Percentiles rank a stretch among this genome's conserved stretches.
Evolutionary conservation across 306 rosid genomes (phyloP).

Genomic region (Vigna angularis): DNA sequence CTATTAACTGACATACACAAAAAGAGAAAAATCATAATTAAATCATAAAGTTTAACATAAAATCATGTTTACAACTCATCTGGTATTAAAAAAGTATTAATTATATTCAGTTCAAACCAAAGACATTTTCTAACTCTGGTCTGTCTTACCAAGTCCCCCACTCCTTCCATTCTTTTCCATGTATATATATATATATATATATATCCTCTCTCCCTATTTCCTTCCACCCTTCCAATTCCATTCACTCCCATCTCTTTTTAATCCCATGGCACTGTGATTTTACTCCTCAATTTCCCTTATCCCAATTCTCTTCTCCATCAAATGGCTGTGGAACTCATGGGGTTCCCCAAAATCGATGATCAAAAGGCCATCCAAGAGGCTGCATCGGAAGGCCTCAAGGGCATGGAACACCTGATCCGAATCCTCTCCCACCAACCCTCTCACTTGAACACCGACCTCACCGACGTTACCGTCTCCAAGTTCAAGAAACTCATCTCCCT

Average conservation of each 20-base stretch:
- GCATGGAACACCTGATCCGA: constrained; percentile 82
- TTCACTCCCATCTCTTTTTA: not conserved
- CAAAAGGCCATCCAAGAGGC: constrained; percentile 88
- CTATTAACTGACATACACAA: too few species aligned
- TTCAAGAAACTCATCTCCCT: constrained; percentile 76
- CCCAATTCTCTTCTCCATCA: not conserved
- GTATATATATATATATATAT: constrained; percentile 48
- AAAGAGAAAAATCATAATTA: too few species aligned
- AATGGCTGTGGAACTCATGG: constrained; percentile 87
- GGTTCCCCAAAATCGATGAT: constrained; percentile 71
- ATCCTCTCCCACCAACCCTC: constrained; percentile 62
- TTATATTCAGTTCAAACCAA: constrained; percentile 48
- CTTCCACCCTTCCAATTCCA: constrained; percentile 2
- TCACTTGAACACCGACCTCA: constrained; percentile 62
- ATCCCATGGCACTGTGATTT: constrained; percentile 36
- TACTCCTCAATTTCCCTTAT: not conserved
- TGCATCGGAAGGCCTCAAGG: constrained; percentile 79
- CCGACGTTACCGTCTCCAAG: constrained; percentile 78
- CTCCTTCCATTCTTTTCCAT: not conserved
- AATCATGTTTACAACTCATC: not conserved
- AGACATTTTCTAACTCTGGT: not conserved
- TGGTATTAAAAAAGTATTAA: not conserved
- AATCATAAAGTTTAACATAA: not conserved
- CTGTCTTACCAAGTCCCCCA: constrained; percentile 49
- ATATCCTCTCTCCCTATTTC: constrained; percentile 31